Evolutionary conservation across 2,329 filamentous ascomycete genomes (phyloP).

Genomic region (Diaporthe nobilis): DNA sequence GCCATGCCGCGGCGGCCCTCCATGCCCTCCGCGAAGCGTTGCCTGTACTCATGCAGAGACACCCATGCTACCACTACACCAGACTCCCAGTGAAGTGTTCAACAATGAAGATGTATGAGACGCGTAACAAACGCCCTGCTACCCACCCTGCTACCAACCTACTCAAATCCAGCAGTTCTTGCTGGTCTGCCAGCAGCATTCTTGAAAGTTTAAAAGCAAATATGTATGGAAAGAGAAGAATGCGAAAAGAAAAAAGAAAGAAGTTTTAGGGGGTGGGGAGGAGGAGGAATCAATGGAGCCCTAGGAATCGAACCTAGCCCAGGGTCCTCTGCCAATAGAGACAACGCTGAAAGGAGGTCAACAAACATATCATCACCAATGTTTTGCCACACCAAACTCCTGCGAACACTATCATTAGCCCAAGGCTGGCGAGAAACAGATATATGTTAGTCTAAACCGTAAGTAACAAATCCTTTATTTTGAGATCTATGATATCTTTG

Average conservation of each 20-base stretch:
- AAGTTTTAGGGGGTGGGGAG: too few species aligned
- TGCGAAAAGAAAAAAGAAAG: background rate
- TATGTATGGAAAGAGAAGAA: background rate
- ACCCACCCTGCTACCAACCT: too few species aligned
- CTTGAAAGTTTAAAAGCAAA: background rate
- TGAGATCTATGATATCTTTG: slow-evolving; percentile 6
- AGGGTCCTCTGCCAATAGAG: too few species aligned
- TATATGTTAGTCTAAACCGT: background rate
- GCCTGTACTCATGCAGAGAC: background rate
- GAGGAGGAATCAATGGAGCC: too few species aligned
- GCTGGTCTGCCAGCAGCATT: background rate
- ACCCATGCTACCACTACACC: slow-evolving; percentile 6
- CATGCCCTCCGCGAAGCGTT: too few species aligned
- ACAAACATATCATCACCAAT: too few species aligned
- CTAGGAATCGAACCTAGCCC: background rate
- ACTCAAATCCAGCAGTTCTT: background rate
- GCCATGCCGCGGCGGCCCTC: background rate
- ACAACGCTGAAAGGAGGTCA: too few species aligned
- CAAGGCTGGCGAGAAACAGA: background rate
- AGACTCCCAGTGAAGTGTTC: background rate
- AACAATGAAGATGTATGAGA: background rate
- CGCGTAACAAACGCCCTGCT: background rate
- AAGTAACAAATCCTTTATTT: background rate
- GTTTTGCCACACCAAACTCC: background rate
- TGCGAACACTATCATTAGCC: background rate